Percentiles rank a stretch among this genome's conserved stretches.
phyloP scores from a whole-genome alignment of 1,284 basidiomycete genomes.

The Marasmius sp. region DNA sequence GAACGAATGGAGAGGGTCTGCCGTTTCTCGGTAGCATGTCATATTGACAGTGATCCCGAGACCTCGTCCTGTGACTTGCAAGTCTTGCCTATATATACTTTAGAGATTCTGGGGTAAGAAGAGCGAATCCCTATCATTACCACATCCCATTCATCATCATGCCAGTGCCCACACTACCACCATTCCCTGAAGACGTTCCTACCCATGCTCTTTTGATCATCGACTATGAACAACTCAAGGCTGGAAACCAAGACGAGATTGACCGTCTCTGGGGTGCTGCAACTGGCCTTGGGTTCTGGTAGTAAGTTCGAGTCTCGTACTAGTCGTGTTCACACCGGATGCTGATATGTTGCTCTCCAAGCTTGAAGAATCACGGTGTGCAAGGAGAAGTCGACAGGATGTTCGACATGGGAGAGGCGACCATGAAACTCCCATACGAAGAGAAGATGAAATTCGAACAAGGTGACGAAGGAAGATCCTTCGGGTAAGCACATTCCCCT shows the following conservation, averaged over 20 bases:
- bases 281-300: conserved; percentile 39
- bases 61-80: too few relatives aligned
- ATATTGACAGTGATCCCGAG: too few relatives aligned
- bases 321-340: neutral
- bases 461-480: conserved; percentile 46
- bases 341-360: neutral
- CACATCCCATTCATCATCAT: conserved; percentile 2
- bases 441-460: conserved; percentile 53
- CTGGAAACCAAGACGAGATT: conserved; percentile 28
- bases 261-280: conserved; percentile 35
- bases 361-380: conserved; percentile 46
- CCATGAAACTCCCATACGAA: conserved; percentile 44
- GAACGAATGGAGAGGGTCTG: too few relatives aligned
- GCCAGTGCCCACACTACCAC: conserved; percentile 12
- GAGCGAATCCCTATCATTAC: neutral
- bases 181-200: conserved; percentile 37
- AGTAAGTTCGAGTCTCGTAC: conserved; percentile 25
- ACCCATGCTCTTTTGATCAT: conserved; percentile 38
- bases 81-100: too few relatives aligned
- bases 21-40: too few relatives aligned
- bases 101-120: too few relatives aligned
- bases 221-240: conserved; percentile 34
- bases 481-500: conserved; percentile 33
- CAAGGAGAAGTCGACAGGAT: conserved; percentile 41
- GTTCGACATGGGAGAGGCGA: conserved; percentile 48